A percentile compares a stretch with the other conserved stretches of the same genome.
Evolutionary conservation across 306 rosid genomes (phyloP).

Genomic region (Carpinus viminea): DNA sequence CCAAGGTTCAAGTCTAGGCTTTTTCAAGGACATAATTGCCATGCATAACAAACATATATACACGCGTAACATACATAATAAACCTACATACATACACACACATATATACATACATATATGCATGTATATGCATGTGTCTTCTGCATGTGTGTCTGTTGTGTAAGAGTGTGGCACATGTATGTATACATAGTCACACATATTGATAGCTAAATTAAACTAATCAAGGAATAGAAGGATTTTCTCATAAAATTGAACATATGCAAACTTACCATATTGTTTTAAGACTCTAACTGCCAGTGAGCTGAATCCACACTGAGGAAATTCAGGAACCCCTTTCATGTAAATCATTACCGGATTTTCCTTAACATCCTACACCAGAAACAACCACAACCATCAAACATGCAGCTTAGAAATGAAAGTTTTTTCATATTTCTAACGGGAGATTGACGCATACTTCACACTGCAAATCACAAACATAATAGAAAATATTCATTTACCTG

Average conservation of each 20-base stretch:
- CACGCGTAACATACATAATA: neutral
- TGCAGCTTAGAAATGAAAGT: neutral
- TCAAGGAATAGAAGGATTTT: neutral
- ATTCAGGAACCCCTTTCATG: slow-evolving; percentile 81
- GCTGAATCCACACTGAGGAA: slow-evolving; percentile 86
- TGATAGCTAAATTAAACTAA: neutral
- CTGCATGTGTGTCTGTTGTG: neutral
- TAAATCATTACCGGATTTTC: slow-evolving; percentile 77
- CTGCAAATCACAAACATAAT: slow-evolving; percentile 6
- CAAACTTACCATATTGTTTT: slow-evolving; percentile 52
- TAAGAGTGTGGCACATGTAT: neutral
- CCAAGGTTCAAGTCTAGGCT: neutral
- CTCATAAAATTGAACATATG: neutral
- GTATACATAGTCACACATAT: neutral
- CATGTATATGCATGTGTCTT: neutral
- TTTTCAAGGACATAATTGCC: neutral
- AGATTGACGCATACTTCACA: slow-evolving; percentile 2
- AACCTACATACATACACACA: neutral
- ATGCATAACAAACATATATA: too few species aligned
- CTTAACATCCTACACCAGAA: slow-evolving; percentile 68
- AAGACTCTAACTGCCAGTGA: slow-evolving; percentile 77
- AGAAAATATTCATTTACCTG: slow-evolving; percentile 43
- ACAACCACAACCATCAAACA: slow-evolving; percentile 11
- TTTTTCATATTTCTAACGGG: neutral
- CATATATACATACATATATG: neutral